Evolutionary conservation across 2,329 filamentous ascomycete species (phyloP).

Genomic region (Aspergillus cejpii): DNA sequence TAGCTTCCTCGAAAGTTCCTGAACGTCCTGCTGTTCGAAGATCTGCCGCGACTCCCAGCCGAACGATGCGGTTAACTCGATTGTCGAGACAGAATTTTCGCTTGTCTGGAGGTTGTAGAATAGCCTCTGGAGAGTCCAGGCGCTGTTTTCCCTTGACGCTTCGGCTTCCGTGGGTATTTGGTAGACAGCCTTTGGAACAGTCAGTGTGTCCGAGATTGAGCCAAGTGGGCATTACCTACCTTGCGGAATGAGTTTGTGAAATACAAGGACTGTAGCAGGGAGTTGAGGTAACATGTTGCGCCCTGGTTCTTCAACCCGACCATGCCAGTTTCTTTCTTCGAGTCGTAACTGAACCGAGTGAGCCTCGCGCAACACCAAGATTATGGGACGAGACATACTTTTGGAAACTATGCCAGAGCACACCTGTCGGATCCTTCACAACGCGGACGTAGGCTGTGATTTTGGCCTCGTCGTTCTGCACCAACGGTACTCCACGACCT

Average conservation of each 20-base stretch:
- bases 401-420: slow-evolving; percentile 44
- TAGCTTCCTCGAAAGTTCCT: slow-evolving; percentile 89
- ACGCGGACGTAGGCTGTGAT: slow-evolving; percentile 45
- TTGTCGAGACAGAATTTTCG: slow-evolving; percentile 74
- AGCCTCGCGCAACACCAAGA: slow-evolving; percentile 30
- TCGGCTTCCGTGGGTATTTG: slow-evolving; percentile 90
- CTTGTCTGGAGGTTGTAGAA: slow-evolving; percentile 94
- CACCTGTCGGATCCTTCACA: slow-evolving; percentile 45
- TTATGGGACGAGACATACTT: slow-evolving; percentile 28
- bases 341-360: slow-evolving; percentile 66
- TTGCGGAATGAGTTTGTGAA: slow-evolving; percentile 92
- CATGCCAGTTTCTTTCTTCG: slow-evolving; percentile 97
- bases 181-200: slow-evolving; percentile 67
- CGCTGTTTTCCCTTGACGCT: slow-evolving; percentile 74
- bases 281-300: slow-evolving; percentile 84
- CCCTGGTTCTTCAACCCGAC: slow-evolving; percentile 96
- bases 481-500: slow-evolving; percentile 52
- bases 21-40: slow-evolving; percentile 97
- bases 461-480: slow-evolving; percentile 44
- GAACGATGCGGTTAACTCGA: slow-evolving; percentile 91
- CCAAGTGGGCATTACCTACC: slow-evolving; percentile 41
- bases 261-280: slow-evolving; percentile 73
- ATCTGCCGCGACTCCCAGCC: slow-evolving; percentile 98
- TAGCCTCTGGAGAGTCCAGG: slow-evolving; percentile 84
- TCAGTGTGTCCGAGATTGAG: not conserved